Conservation (phyloP, 352 stramenopile genomes). For the Phytophthora idaei region DNA sequence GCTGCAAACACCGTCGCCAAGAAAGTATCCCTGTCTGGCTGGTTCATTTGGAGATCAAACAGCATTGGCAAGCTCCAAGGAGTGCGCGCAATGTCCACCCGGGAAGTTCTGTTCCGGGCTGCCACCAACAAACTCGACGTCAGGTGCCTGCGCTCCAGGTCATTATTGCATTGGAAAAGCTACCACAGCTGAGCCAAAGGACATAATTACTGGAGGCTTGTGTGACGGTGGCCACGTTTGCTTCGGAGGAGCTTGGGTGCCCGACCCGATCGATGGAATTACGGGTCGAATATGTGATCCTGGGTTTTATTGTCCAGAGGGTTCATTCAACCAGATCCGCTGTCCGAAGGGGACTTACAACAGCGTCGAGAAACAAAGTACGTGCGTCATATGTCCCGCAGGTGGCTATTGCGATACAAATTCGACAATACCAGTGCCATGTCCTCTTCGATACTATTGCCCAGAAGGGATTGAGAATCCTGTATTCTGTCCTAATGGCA, state of each 20-base stretch:
- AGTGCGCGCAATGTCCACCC: constrained; percentile 63
- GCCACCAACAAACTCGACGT: constrained; percentile 52
- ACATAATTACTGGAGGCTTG: constrained; percentile 52
- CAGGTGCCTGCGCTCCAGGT: constrained; percentile 65
- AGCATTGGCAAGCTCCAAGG: constrained; percentile 38
- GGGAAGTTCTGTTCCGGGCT: constrained; percentile 84
- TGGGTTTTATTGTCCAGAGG: constrained; percentile 72
- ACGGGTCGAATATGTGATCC: constrained; percentile 63
- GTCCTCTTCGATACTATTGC: constrained; percentile 76
- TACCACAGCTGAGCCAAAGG: constrained; percentile 37
- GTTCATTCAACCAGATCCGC: constrained; percentile 51
- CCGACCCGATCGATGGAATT: constrained; percentile 54
- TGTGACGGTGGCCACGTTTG: constrained; percentile 69
- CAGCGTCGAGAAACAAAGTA: constrained; percentile 45
- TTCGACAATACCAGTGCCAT: constrained; percentile 50
- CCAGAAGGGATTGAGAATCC: constrained; percentile 51
- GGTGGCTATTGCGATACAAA: constrained; percentile 79
- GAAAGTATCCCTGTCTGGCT: constrained; percentile 58
- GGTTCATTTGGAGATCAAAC: constrained; percentile 66
- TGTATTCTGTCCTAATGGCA: constrained; percentile 77
- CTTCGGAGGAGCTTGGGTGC: constrained; percentile 55
- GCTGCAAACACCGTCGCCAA: constrained; percentile 43
- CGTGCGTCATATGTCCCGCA: constrained; percentile 57
- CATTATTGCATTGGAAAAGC: constrained; percentile 71
- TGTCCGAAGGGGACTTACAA: constrained; percentile 83